These are phyloP conservation scores for Pichia rugopelliculosa DNA, from an alignment of 805 yeast species.

Conservation along the genomic window DNA sequence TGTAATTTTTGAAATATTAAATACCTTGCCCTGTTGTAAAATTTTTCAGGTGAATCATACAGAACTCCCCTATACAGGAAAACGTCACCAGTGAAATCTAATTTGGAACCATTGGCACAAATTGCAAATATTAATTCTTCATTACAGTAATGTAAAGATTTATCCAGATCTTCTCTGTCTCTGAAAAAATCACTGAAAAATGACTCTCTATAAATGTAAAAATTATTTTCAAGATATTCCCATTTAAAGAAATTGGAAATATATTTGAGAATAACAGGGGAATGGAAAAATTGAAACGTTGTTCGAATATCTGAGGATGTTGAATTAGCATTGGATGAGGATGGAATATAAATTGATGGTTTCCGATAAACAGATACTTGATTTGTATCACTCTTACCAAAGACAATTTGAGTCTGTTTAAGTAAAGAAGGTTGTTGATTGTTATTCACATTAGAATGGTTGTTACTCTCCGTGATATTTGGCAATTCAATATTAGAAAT, in stretches of 20 bases:
- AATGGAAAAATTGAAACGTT: constrained; percentile 3
- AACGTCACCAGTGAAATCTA: constrained; percentile 31
- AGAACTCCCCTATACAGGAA: constrained; percentile 28
- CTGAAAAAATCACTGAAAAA: constrained; percentile 47
- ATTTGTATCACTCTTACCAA: neutral
- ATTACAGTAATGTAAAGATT: constrained; percentile 39
- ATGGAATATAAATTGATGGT: constrained; percentile 2
- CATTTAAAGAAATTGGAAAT: constrained; percentile 10
- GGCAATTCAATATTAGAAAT: neutral
- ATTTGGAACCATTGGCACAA: constrained; percentile 47
- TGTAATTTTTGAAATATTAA: constrained; percentile 25
- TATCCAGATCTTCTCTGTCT: constrained; percentile 40
- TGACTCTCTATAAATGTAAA: constrained; percentile 55
- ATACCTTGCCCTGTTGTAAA: constrained; percentile 41
- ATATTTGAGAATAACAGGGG: constrained; percentile 1
- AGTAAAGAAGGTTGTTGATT: neutral
- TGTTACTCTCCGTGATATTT: neutral
- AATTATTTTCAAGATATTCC: constrained; percentile 17
- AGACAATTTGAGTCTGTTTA: neutral
- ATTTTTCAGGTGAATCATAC: constrained; percentile 35
- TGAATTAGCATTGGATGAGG: neutral
- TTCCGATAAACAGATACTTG: constrained; percentile 1
- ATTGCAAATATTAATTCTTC: constrained; percentile 44
- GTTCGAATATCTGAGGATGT: neutral
- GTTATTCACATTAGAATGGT: neutral